Conservation (phyloP, 345 rosid species). For the Ailanthus altissimus region DNA sequence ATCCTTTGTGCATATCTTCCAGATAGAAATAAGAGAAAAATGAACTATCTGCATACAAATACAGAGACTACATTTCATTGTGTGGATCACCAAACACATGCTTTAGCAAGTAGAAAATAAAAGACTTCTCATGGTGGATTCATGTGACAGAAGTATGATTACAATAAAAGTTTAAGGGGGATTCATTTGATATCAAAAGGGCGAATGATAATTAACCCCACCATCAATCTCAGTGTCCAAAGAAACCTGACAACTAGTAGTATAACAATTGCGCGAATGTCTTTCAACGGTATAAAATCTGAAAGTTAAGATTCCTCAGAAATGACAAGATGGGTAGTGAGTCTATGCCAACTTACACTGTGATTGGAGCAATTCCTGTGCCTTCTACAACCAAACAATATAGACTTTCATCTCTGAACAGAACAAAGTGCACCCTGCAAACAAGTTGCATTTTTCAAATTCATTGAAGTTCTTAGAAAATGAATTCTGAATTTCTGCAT, state of each 20-base stretch:
- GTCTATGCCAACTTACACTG: constrained; percentile 12
- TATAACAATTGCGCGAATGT: not conserved
- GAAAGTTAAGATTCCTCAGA: not conserved
- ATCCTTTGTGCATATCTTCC: no score
- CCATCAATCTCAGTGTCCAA: no score
- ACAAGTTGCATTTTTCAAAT: not conserved
- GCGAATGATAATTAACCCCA: no score
- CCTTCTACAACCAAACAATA: constrained; percentile 61
- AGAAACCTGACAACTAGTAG: not conserved
- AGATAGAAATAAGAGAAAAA: no score
- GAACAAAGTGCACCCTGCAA: constrained; percentile 79
- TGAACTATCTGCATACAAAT: no score
- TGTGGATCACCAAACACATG: no score
- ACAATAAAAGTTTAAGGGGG: no score
- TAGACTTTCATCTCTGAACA: constrained; percentile 60
- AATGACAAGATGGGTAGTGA: not conserved
- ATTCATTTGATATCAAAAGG: no score
- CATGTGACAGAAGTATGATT: no score
- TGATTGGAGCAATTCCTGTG: constrained; percentile 48
- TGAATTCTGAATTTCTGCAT: not conserved
- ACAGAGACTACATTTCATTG: no score
- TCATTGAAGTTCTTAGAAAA: not conserved
- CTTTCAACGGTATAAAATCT: not conserved
- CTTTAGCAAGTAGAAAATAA: no score
- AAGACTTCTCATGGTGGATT: no score